Base-by-base conservation (phyloP, 257 asterid species). In the Anisodus tanguticus region DNA sequence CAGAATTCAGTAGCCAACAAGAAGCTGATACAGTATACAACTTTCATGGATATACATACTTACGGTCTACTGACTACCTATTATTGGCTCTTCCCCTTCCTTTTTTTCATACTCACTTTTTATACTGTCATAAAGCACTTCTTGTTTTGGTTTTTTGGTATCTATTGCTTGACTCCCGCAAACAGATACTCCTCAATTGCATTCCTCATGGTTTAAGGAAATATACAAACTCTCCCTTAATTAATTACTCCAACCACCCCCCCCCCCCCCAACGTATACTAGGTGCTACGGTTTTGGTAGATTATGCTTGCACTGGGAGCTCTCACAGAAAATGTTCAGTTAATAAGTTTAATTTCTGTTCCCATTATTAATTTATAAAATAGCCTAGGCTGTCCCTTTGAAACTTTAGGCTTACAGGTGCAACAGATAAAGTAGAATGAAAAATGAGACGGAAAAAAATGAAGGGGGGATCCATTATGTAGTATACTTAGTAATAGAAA, bases 121-220 rank as follows among this genome's bases (percentile, higher is more conserved):
- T 76, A 84, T 15, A 16, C 22, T 35, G 47, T 6, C 53, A 63
- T 76, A 26, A 82, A 83, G 13, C 55, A 19, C 49, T 3, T 4
- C 41, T 45, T 49, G 3, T 74, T 72, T 72, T 9, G n/a, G 16
- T 58, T 77, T 58, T 67, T 68, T 1, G 2, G 55, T 41, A 43
- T 68, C 55, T 70, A 78, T 70, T 53, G 84, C 81, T 83, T 70
- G 60, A 86, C 81, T 86, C 67, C 51, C 49, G 35, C 31, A 80
- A 71, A 63, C 74, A 83, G 85, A 83, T 71, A 83, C 41, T 53
- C 60, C 67, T 71, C 85, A 62, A 74, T 66, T 62, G 77, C 35
- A 71, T 79, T 72, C 84, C 83, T 85, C 82, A 81, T 83, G 85
- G 71, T 79, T 60, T 84, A 76, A 76, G 63, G 81, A 51, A 51